Evolutionary conservation across 2,329 filamentous ascomycete genomes (phyloP), one percentile per base, ranked within the genome.

Genomic region (Apiospora marii): DNA sequence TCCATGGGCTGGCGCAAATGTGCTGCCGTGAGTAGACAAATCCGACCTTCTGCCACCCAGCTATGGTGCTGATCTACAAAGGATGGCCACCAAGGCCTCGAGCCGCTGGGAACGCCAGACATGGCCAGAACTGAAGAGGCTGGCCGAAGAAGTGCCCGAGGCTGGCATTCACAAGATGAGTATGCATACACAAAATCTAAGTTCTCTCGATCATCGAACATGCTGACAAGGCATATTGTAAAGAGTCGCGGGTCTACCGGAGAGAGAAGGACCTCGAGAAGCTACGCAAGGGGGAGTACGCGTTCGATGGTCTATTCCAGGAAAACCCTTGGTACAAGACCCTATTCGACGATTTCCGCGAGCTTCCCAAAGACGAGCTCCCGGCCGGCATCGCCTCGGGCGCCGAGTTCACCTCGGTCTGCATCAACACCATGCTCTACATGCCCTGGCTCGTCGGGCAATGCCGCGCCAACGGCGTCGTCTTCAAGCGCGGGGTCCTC

Each of bases 341-440:
- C 69, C 82, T 94, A 1, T 89, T 95, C 67, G 91, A 92, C 16
- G 91, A 96, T 83, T 96, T 91, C 82, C 88, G 89, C 74, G 84
- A 90, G 72, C 82, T 96, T 4, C 79, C 87, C 5, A 81, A 87
- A 46, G 82, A 84, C 13, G 87, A 92, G 76, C 84, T 97, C 1
- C 89, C 90, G 0, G 77, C 84, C 0, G 93, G 89, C 24, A 89
- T 92, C 70, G 92, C 94, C 73, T 92, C 92, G 14, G 95, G 91
- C 34, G 93, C 90, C 69, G 86, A 88, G 71, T 98, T 96, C 82
- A 94, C 90, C 10, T 96, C 93, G 0, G 92, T 98, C 53, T 98
- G 95, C 83, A 96, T 98, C 81, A 98, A 98, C 84, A 94, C 94
- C 0, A 90, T 93, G 58, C 84, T 98, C 72, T 98, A 98, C 83